These are phyloP conservation scores for Iris macrosiphon DNA, from an alignment of 106 monocot species.

Conservation along the genomic window DNA sequence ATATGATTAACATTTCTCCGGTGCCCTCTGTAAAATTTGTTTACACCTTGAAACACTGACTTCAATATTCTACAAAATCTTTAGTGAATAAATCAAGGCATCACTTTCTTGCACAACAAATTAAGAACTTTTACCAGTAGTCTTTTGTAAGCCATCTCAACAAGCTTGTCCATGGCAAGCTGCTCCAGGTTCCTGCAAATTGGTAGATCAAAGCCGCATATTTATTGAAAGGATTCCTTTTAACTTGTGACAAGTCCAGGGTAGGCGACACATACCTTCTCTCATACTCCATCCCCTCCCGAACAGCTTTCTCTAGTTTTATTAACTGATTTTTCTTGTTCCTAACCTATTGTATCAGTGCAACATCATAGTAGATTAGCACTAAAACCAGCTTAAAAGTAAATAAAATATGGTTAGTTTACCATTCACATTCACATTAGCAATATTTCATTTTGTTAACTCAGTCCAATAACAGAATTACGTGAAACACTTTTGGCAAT, in stretches of 20 bases:
- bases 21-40: no score
- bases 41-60: no score
- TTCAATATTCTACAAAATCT: no score
- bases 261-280: constrained; percentile 39
- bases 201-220: neutral
- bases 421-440: no score
- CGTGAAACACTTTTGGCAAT: no score
- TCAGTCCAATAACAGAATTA: no score
- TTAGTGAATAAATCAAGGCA: neutral
- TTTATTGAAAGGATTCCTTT: no score
- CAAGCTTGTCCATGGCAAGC: constrained; percentile 77
- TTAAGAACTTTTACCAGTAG: constrained; percentile 41
- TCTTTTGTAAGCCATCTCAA: constrained; percentile 66
- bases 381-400: no score
- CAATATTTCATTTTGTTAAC: no score
- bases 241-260: neutral
- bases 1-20: no score
- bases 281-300: constrained; percentile 37
- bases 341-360: constrained; percentile 31
- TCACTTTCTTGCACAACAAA: constrained; percentile 1
- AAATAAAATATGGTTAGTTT: no score
- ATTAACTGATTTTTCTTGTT: constrained; percentile 39
- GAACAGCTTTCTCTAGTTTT: constrained; percentile 53
- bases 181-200: constrained; percentile 67
- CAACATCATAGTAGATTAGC: neutral